Percentiles rank a stretch among this genome's conserved stretches.
These are phyloP conservation scores for Candida sanyaensis DNA, from an alignment of 1,139 yeast genomes.

Conservation along the genomic window DNA sequence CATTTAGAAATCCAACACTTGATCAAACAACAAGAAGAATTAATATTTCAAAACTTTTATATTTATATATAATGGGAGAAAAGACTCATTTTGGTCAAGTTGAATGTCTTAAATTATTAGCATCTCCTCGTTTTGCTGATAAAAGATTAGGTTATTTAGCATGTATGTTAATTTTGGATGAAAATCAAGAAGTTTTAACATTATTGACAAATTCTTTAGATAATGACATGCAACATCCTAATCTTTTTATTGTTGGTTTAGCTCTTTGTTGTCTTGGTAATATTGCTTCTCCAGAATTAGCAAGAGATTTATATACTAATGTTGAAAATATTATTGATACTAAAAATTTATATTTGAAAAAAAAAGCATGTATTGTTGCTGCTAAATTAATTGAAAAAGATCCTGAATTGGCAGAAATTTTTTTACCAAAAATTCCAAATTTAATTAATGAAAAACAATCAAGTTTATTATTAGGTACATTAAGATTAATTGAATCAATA, in stretches of 20 bases:
- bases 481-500: constrained; percentile 61
- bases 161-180: constrained; percentile 88
- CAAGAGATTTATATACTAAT: constrained; percentile 86
- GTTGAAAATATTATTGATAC: constrained; percentile 70
- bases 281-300: constrained; percentile 87
- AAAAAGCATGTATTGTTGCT: constrained; percentile 84
- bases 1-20: constrained; percentile 82
- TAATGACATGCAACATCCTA: constrained; percentile 86
- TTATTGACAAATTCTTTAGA: constrained; percentile 89
- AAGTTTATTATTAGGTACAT: constrained; percentile 72
- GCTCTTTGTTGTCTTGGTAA: constrained; percentile 91
- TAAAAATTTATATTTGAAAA: constrained; percentile 68
- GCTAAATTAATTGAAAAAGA: constrained; percentile 67
- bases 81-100: constrained; percentile 98
- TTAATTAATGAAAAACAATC: constrained; percentile 67
- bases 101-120: constrained; percentile 89
- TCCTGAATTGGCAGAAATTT: constrained; percentile 75
- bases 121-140: constrained; percentile 82
- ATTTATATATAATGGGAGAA: constrained; percentile 91
- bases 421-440: constrained; percentile 55
- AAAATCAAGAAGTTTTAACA: constrained; percentile 92
- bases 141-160: constrained; percentile 94
- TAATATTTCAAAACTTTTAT: constrained; percentile 85
- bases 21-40: constrained; percentile 76
- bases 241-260: constrained; percentile 81